Evolutionary conservation across 2,329 filamentous ascomycete genomes (phyloP).

Genomic region (Immersiporthe knoxdaviesiana): DNA sequence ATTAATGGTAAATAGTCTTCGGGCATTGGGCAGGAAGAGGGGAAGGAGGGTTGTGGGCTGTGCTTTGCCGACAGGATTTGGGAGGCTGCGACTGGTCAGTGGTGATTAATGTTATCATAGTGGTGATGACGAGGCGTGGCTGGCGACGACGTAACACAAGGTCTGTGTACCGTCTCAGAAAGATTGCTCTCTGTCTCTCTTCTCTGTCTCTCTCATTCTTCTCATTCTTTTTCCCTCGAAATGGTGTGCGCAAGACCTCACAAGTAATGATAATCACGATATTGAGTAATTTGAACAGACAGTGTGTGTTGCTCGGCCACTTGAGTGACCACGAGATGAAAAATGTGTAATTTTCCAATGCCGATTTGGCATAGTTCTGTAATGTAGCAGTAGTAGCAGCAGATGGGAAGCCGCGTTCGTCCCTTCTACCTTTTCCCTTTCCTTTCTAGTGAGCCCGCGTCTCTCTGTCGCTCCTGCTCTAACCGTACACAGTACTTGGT

Average conservation of each 20-base stretch:
- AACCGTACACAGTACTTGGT: background rate
- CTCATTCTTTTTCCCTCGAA: background rate
- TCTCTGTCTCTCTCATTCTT: background rate
- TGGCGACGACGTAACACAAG: background rate
- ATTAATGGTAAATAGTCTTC: too few species aligned
- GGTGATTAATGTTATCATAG: background rate
- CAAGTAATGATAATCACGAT: background rate
- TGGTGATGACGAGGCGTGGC: conserved; percentile 1
- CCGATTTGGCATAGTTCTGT: background rate
- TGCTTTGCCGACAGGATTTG: background rate
- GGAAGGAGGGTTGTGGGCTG: background rate
- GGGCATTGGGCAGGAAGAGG: too few species aligned
- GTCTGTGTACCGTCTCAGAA: background rate
- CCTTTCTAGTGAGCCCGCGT: background rate
- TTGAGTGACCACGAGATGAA: background rate
- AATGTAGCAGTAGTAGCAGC: too few species aligned
- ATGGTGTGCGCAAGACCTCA: background rate
- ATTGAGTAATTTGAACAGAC: background rate
- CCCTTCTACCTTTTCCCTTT: background rate
- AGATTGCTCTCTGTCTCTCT: background rate
- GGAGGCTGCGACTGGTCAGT: background rate
- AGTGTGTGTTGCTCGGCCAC: background rate
- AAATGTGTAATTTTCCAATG: background rate
- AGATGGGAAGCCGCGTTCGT: too few species aligned
- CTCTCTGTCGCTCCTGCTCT: background rate